These are phyloP conservation scores for Stylosanthes scabra DNA, from an alignment of 331 rosid species.

Conservation along the genomic window DNA sequence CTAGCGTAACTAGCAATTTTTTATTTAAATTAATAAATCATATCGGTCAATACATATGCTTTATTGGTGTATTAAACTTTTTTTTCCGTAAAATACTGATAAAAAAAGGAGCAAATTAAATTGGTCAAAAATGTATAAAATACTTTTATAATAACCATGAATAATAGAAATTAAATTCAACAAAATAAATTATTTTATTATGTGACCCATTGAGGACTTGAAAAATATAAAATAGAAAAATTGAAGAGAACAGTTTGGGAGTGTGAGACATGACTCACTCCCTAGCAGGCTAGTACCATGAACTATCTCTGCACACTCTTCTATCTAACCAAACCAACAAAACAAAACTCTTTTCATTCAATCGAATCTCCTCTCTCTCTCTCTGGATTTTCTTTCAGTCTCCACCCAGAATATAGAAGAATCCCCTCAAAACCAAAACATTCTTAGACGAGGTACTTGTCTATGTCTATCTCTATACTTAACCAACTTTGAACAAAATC, in stretches of 20 bases:
- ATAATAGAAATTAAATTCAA: too few species aligned
- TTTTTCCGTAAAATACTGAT: too few species aligned
- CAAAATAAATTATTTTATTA: neutral
- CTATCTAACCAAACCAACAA: conserved; percentile 4
- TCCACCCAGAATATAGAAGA: conserved; percentile 33
- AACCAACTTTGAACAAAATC: conserved; percentile 12
- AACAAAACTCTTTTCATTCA: conserved; percentile 10
- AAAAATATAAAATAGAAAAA: neutral
- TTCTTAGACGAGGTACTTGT: conserved; percentile 43
- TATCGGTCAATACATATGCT: too few species aligned
- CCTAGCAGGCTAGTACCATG: neutral
- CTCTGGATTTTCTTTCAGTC: conserved; percentile 14
- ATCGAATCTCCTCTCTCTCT: conserved; percentile 32
- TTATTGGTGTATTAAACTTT: too few species aligned
- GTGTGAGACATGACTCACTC: conserved; percentile 29
- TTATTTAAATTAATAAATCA: too few species aligned
- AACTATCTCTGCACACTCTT: conserved; percentile 11
- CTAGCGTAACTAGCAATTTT: too few species aligned
- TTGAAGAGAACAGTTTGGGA: neutral
- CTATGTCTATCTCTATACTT: conserved; percentile 18
- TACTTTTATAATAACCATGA: too few species aligned
- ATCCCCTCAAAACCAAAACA: conserved; percentile 39
- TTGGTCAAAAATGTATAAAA: too few species aligned
- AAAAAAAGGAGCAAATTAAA: too few species aligned
- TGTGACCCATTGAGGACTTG: conserved; percentile 37